Percentiles rank a stretch among this genome's conserved stretches.
Conservation (phyloP, 2,329 filamentous ascomycete species). For the Penicillium sp. region DNA sequence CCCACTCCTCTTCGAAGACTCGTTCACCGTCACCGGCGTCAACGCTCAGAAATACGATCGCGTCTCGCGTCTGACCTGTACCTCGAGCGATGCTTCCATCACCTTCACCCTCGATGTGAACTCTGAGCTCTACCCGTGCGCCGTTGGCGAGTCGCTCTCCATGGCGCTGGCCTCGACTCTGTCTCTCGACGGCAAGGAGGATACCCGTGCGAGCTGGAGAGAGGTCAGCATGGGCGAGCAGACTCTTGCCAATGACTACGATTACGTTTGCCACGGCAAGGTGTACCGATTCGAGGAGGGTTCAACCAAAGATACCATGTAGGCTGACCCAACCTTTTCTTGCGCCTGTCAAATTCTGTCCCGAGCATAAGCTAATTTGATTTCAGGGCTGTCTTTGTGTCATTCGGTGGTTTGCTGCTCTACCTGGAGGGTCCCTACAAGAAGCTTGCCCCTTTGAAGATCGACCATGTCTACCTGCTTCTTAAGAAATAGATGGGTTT, state of each 20-base stretch:
- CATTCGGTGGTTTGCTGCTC: constrained; percentile 88
- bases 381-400: constrained; percentile 86
- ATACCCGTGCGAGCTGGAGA: constrained; percentile 73
- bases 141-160: constrained; percentile 71
- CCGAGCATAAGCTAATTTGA: not conserved
- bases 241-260: constrained; percentile 55
- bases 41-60: constrained; percentile 93
- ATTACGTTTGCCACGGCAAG: constrained; percentile 54
- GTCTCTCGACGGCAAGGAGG: constrained; percentile 81
- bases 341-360: not conserved
- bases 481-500: constrained; percentile 71
- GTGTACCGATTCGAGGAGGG: constrained; percentile 54
- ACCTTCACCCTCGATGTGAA: constrained; percentile 89
- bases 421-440: constrained; percentile 92
- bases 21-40: constrained; percentile 76
- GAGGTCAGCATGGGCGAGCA: constrained; percentile 61
- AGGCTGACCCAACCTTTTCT: constrained; percentile 41
- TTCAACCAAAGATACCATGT: constrained; percentile 78
- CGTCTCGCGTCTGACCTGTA: constrained; percentile 79
- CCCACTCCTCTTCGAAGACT: constrained; percentile 89
- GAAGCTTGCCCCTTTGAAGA: constrained; percentile 86
- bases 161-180: constrained; percentile 83
- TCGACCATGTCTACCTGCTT: constrained; percentile 91
- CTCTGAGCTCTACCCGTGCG: constrained; percentile 81
- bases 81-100: constrained; percentile 70